Percentiles rank a stretch among this genome's conserved stretches.
phyloP scores from a whole-genome alignment of 495 filamentous ascomycete genomes.

The Aspergillus bridgeri region DNA sequence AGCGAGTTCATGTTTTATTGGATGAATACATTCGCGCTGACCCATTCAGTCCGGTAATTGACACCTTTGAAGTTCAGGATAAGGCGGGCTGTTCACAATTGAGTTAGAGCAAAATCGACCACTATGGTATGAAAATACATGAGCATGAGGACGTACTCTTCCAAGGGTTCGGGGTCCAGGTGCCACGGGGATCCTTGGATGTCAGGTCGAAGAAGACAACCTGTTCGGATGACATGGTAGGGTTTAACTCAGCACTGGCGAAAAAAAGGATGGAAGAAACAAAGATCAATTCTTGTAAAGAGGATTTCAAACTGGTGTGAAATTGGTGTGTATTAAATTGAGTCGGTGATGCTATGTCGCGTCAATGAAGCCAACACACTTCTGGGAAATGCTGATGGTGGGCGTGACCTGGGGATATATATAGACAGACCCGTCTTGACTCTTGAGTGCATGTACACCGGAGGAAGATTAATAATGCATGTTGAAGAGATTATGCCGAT shows the following conservation, averaged over 20 bases:
- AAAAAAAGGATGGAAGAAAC: too few species aligned
- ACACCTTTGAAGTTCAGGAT: neutral
- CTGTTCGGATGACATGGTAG: neutral
- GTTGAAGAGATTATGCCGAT: neutral
- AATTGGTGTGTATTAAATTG: too few species aligned
- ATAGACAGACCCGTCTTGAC: neutral
- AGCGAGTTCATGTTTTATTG: neutral
- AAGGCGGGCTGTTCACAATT: neutral
- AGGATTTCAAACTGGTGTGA: too few species aligned
- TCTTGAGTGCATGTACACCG: too few species aligned
- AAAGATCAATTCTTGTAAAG: too few species aligned
- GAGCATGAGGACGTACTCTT: neutral
- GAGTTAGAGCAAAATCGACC: neutral
- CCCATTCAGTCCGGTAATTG: neutral
- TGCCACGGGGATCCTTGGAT: neutral
- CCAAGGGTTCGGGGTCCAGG: slow-evolving; percentile 1
- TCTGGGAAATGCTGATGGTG: neutral
- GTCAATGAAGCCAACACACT: too few species aligned
- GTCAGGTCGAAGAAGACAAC: neutral
- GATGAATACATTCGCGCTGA: neutral
- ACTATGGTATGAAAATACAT: neutral
- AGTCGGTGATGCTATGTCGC: too few species aligned
- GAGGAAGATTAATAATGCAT: neutral
- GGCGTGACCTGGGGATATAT: neutral
- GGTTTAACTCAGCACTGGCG: neutral